Evolutionary conservation across 441 rosid genomes (phyloP).

Genomic region (Pelargonium citronellum): DNA sequence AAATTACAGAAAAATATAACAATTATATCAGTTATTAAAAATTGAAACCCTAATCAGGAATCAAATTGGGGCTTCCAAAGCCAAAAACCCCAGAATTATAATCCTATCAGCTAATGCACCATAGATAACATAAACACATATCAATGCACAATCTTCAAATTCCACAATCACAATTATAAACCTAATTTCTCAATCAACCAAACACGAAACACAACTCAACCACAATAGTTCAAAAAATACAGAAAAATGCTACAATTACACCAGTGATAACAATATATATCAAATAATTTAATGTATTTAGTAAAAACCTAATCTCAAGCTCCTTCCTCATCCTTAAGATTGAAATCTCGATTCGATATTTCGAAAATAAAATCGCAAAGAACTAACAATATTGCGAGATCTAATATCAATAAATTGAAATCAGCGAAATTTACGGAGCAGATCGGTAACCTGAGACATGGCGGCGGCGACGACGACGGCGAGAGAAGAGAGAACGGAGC

Average conservation of each 20-base stretch:
- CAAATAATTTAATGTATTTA: not conserved
- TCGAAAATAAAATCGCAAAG: not conserved
- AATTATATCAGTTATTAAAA: too few relatives aligned
- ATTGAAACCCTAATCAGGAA: not conserved
- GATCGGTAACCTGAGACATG: conserved; percentile 52
- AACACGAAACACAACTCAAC: not conserved
- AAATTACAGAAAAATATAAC: too few relatives aligned
- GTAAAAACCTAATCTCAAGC: not conserved
- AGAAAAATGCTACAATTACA: not conserved
- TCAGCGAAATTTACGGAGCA: not conserved
- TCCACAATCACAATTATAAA: not conserved
- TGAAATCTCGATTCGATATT: not conserved
- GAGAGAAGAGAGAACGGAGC: conserved; percentile 7
- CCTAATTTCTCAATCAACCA: not conserved
- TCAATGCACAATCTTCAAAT: not conserved
- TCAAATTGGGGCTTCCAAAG: not conserved
- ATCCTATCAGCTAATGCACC: not conserved
- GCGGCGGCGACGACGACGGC: conserved; percentile 11
- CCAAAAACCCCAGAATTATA: not conserved
- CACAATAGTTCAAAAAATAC: not conserved
- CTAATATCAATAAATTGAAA: not conserved
- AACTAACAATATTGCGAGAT: not conserved
- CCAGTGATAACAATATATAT: not conserved
- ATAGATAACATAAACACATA: not conserved
- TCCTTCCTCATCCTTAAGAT: not conserved